Conservation (phyloP, 306 rosid species). For the Rosa multiflora region DNA sequence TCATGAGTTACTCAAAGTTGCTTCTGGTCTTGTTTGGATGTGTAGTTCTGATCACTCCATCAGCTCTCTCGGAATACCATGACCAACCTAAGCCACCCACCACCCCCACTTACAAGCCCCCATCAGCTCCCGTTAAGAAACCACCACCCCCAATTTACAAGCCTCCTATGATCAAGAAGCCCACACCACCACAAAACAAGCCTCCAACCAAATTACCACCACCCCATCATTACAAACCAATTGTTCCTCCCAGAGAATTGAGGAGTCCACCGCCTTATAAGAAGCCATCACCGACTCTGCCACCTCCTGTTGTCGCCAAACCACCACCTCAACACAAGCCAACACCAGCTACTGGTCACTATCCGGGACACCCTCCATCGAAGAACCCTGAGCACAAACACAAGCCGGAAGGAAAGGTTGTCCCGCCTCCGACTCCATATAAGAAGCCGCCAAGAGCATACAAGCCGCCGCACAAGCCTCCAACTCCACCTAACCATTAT, state of each 20-base stretch:
- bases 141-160: not conserved
- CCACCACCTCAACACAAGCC: constrained; percentile 3
- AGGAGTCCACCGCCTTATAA: constrained; percentile 1
- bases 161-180: too few relatives aligned
- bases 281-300: not conserved
- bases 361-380: not conserved
- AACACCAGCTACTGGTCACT: not conserved
- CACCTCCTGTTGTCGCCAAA: not conserved
- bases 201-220: constrained; percentile 8
- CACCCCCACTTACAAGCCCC: not conserved
- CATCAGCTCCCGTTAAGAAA: not conserved
- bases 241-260: not conserved
- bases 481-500: constrained; percentile 9
- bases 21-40: constrained; percentile 10
- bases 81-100: constrained; percentile 6
- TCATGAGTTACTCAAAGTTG: constrained; percentile 8
- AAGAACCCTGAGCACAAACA: not conserved
- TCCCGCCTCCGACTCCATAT: constrained; percentile 2
- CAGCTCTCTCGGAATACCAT: constrained; percentile 11
- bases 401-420: not conserved
- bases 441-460: constrained; percentile 13
- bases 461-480: constrained; percentile 6
- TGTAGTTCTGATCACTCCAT: constrained; percentile 10
- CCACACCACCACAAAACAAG: not conserved
- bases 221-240: not conserved